Conservation (phyloP, 169 alveolate species). For the Eimeria falciformis region DNA sequence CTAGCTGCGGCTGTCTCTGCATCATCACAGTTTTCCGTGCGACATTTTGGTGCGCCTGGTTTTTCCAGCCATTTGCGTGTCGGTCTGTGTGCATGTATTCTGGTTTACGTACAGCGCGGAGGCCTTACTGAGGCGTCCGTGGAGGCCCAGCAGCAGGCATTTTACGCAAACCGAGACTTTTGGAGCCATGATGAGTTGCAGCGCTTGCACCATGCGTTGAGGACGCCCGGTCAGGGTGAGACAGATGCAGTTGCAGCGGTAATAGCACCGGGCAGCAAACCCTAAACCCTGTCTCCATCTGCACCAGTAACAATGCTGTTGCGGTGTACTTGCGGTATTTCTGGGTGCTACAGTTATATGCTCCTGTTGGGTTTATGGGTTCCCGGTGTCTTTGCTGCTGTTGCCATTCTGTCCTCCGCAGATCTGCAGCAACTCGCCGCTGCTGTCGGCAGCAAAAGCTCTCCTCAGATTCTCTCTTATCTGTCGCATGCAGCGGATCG, state of each 20-base stretch:
- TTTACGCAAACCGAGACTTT: constrained; percentile 57
- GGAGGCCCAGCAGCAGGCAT: constrained; percentile 59
- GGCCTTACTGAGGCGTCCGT: constrained; percentile 35
- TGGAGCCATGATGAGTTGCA: constrained; percentile 75
- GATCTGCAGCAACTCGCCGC: constrained; percentile 74
- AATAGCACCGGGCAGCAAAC: neutral
- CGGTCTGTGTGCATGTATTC: constrained; percentile 8
- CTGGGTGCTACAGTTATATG: neutral
- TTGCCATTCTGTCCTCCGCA: neutral
- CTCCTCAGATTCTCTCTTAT: constrained; percentile 66
- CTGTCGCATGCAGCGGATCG: constrained; percentile 63
- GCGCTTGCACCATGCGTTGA: constrained; percentile 75
- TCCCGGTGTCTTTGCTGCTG: constrained; percentile 10
- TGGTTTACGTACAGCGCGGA: constrained; percentile 39
- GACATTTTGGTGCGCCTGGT: neutral
- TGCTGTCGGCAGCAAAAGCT: constrained; percentile 68
- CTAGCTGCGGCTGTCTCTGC: constrained; percentile 7
- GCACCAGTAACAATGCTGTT: constrained; percentile 14
- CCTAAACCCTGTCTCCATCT: neutral
- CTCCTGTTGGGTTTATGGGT: neutral
- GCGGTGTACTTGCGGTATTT: neutral
- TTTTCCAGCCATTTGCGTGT: too few relatives aligned
- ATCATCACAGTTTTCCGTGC: neutral
- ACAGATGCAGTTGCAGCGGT: neutral
- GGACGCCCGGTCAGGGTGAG: constrained; percentile 71